Conservation (phyloP, 768 basidiomycete genomes). For the Phanerodontia chrysosporium region DNA sequence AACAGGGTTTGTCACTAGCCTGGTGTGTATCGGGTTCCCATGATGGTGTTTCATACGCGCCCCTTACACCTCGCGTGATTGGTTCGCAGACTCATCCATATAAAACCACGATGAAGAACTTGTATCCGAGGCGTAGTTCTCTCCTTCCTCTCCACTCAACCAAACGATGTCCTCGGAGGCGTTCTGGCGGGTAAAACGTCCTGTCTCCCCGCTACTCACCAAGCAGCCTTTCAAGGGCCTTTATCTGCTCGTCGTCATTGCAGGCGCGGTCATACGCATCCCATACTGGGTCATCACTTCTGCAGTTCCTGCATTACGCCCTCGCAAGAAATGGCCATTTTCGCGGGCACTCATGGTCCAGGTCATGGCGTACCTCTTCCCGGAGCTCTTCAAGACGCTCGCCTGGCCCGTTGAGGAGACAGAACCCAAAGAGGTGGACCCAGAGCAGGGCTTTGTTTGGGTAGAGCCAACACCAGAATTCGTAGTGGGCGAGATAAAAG, state of each 20-base stretch:
- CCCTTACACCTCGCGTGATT: no score
- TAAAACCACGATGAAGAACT: no score
- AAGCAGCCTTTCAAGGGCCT: neutral
- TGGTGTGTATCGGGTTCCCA: no score
- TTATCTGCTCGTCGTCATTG: neutral
- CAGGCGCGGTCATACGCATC: conserved; percentile 1
- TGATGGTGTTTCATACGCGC: no score
- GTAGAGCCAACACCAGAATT: conserved; percentile 5
- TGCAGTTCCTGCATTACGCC: neutral
- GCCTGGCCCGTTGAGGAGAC: neutral
- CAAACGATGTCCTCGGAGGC: neutral
- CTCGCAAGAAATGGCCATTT: neutral
- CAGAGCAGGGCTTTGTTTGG: neutral
- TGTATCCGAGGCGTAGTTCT: no score
- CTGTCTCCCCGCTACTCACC: neutral
- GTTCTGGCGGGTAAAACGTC: neutral
- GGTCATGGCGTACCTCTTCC: neutral
- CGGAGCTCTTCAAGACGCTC: neutral
- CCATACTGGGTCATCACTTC: conserved; percentile 7
- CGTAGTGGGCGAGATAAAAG: conserved; percentile 5
- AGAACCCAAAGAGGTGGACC: neutral
- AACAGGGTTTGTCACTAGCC: no score
- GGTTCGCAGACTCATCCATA: no score
- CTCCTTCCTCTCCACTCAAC: neutral
- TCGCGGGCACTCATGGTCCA: neutral